Evolutionary conservation across 192 early-diverging fungal species (phyloP), one percentile per base, ranked within the genome.

Genomic region (Coemansia sp.): DNA sequence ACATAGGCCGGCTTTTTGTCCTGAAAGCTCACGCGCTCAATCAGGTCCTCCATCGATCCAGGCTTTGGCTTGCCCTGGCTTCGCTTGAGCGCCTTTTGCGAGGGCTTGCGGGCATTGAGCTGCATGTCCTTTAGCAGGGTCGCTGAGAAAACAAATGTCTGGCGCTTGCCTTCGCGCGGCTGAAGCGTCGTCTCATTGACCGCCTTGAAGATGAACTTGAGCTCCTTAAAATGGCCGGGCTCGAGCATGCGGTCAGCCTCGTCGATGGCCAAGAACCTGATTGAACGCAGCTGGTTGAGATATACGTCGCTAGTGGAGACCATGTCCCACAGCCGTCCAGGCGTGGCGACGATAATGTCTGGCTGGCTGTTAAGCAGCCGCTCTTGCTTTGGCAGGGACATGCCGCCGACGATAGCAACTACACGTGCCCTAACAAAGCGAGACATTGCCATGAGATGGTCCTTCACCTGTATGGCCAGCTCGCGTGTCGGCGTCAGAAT

Each of bases 141-240:
- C 8, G 97, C 97, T 9, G 97, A 97, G 67, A 93, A 98, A 43
- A 98, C 88, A 75, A 96, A 91, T 0, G 95, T 97, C 69, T 96
- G 95, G 32, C 93, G 87, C 24, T 43, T 63, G 7, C 41, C 30
- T 20, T 53, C 58, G 38, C 73, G 70, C 32, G 60, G 66, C 38
- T 65, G 44, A 0, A 78, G 68, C 24, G 67, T 20, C 27, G 40
- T 13, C 65, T 83, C 69, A 65, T 80, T 81, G 39, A 85, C 20
- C 2, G 68, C 68, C 32, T 85, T 84, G 43, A 93, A 69, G 6
- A 94, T 87, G 18, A 81, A 81, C 55, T 77, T 72, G 60, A 94
- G 75, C 68, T 94, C 92, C 59, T 84, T 78, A 65, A 93, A 94
- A 69, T 93, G 90, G 16, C 90, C 91, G 3, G 81, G 84, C 66